Conservation (phyloP, 371 early-diverging fungal species). For the Blakeslea trispora region DNA sequence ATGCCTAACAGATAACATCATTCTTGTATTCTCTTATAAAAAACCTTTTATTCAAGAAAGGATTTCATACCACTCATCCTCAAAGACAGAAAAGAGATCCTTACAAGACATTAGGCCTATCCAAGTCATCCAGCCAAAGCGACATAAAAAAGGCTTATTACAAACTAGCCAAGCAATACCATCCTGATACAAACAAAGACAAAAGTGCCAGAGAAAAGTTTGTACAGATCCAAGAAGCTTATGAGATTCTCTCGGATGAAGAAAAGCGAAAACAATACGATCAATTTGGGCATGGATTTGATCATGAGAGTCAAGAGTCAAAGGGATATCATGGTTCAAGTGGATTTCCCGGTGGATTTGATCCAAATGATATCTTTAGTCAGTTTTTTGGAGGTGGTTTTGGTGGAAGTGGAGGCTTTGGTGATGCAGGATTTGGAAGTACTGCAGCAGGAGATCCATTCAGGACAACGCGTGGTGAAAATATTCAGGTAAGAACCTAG, state of each 20-base stretch:
- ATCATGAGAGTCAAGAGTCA: no score
- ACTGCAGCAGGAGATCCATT: constrained; percentile 31
- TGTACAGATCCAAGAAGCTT: constrained; percentile 94
- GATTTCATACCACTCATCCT: not conserved
- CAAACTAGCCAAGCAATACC: constrained; percentile 91
- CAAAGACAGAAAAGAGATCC: constrained; percentile 61
- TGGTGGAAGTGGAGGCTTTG: constrained; percentile 39
- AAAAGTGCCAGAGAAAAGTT: constrained; percentile 89
- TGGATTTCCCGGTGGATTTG: constrained; percentile 60
- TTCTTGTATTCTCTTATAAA: not conserved
- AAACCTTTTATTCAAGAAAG: not conserved
- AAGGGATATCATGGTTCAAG: constrained; percentile 20
- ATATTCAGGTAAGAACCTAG: constrained; percentile 33
- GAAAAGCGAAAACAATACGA: constrained; percentile 86
- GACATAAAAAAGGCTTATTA: constrained; percentile 97
- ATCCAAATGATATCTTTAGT: constrained; percentile 65
- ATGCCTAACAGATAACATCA: no score
- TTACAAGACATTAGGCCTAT: constrained; percentile 83
- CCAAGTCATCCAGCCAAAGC: constrained; percentile 68
- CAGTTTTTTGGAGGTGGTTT: constrained; percentile 72
- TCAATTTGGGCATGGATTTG: constrained; percentile 72
- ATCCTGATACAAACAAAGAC: constrained; percentile 95
- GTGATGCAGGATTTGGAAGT: constrained; percentile 29
- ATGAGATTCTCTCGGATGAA: constrained; percentile 92
- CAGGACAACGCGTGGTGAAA: constrained; percentile 39